Evolutionary conservation across 2,329 filamentous ascomycete genomes (phyloP).

Genomic region (Helotiales sp.): DNA sequence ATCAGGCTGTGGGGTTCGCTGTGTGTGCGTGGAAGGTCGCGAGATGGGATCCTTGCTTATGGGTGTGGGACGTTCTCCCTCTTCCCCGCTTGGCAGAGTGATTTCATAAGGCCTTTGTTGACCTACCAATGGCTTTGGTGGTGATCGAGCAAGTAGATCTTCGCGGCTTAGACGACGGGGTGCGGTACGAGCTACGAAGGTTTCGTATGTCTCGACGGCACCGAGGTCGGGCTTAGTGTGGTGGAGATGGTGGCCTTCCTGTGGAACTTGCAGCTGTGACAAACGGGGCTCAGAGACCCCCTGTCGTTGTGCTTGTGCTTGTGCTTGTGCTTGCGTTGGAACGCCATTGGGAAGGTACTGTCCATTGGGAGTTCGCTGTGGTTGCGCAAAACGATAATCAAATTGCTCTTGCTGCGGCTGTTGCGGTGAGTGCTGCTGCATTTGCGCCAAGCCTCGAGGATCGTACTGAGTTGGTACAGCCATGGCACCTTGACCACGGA

Average conservation of each 20-base stretch:
- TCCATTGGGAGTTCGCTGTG: neutral
- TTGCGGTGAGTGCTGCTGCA: conserved; percentile 14
- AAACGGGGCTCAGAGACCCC: neutral
- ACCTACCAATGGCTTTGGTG: conserved; percentile 25
- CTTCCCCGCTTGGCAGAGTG: conserved; percentile 27
- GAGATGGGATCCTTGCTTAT: conserved; percentile 13
- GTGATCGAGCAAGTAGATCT: conserved; percentile 33
- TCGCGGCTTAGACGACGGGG: conserved; percentile 25
- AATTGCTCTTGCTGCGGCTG: conserved; percentile 3
- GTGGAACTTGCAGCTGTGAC: neutral
- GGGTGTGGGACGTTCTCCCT: conserved; percentile 5
- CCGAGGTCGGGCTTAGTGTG: conserved; percentile 1
- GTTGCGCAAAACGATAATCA: neutral
- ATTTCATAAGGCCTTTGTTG: conserved; percentile 36
- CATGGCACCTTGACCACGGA: conserved; percentile 31
- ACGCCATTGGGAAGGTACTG: neutral
- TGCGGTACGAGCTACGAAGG: conserved; percentile 5
- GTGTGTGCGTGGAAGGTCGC: neutral
- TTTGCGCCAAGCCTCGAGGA: conserved; percentile 23
- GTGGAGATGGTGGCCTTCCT: neutral
- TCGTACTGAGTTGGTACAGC: conserved; percentile 30
- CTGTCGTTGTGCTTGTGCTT: conserved; percentile 1
- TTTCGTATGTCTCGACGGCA: conserved; percentile 4
- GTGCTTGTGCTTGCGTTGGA: neutral
- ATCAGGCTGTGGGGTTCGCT: conserved; percentile 6